Evolutionary conservation across 768 basidiomycete genomes (phyloP), one percentile per base, ranked within the genome.

Genomic region (Inosperma sp.): DNA sequence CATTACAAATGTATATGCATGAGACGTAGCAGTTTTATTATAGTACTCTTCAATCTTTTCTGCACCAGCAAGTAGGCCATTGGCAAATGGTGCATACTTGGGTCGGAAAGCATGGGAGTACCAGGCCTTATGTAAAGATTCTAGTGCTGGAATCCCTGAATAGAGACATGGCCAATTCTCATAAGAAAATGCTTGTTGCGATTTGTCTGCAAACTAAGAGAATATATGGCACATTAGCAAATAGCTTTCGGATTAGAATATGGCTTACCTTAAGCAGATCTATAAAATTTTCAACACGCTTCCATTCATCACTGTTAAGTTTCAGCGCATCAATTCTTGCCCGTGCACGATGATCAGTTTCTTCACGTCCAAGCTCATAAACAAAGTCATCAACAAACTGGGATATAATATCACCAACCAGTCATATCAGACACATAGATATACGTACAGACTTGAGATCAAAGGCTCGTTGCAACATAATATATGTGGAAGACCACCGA

Each of bases 121-220:
- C 71, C 67, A 72, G 3, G 55, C 59, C 10, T 51, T 53, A 45
- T 70, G 64, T 1, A 72, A 57, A 0, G 49, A 51, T 47, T 71
- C 65, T 21, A 72, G 61, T 2, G 68, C 68, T 21, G 69, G 71
- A 26, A 71, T 56, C 1, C 59, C 68, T n/a, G 46, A 39, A 48
- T 66, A 59, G 25, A 72, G 61, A 1, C 63, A 58, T 1, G 68
- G 57, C 13, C 2, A 1, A 4, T 34, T 27, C 25, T 34, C 22
- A 4, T 29, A 22, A 8, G 47, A 39, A 7, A 48, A 50, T 3
- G 50, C 50, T 34, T 51, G 56, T 10, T 57, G 56, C 1, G 50
- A 53, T 13, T 19, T 22, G 27, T 57, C 51, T 1, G 56, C 56
- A 57, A 39, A 33, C 56, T 57, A 45, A 8, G n/a, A n/a, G 37